Percentiles rank a stretch among this genome's conserved stretches.
Evolutionary conservation across 78 protist species (phyloP).

Genomic region (Pigoraptor vietnamica): DNA sequence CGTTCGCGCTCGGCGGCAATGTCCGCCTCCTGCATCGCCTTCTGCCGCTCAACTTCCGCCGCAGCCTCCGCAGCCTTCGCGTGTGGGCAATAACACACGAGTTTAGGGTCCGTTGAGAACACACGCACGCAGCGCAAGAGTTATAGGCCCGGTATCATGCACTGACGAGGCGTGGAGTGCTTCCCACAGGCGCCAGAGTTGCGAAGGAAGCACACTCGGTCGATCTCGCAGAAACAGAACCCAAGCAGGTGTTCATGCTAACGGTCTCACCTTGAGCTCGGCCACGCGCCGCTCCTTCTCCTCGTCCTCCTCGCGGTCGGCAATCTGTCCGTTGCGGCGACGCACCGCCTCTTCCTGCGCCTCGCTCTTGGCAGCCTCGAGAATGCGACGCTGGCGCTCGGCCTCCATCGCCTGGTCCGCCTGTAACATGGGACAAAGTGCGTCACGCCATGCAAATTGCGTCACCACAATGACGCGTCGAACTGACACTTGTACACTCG

Average conservation of each 20-base stretch:
- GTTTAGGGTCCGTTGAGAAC: no score
- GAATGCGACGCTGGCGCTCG: background rate
- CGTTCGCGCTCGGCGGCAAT: background rate
- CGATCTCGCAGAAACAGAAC: no score
- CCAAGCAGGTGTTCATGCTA: background rate
- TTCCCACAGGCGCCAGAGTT: no score
- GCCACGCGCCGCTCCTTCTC: background rate
- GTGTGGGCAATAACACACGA: no score
- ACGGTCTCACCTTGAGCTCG: background rate
- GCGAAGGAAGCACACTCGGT: no score
- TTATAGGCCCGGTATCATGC: no score
- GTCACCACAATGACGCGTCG: no score
- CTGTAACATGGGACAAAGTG: no score
- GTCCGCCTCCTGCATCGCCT: background rate
- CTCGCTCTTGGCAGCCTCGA: background rate
- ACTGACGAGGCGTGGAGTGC: no score
- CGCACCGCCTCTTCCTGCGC: background rate
- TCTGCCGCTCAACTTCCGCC: background rate
- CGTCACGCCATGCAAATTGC: no score
- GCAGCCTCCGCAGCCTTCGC: background rate
- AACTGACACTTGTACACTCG: no score
- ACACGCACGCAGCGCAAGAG: no score
- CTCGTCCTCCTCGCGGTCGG: background rate
- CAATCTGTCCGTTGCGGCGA: background rate
- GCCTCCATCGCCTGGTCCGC: background rate